Conservation (phyloP, 495 filamentous ascomycete species). For the Podospora tetraspora region DNA sequence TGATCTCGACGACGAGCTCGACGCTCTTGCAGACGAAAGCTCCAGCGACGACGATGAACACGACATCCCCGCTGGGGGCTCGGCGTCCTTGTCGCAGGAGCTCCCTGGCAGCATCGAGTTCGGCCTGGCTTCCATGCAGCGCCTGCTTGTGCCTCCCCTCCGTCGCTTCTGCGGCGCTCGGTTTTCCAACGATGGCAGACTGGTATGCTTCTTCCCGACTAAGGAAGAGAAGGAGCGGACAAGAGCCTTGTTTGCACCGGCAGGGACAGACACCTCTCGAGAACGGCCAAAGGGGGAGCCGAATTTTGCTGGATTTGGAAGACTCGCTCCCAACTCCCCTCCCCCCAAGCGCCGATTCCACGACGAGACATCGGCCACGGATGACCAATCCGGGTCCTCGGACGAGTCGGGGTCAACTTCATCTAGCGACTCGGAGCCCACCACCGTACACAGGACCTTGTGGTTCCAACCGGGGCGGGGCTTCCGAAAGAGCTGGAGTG, state of each 20-base stretch:
- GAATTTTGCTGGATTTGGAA: slow-evolving; percentile 85
- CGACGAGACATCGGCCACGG: slow-evolving; percentile 48
- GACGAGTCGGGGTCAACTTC: slow-evolving; percentile 61
- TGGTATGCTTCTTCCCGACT: slow-evolving; percentile 83
- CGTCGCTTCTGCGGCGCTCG: slow-evolving; percentile 69
- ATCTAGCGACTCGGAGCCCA: slow-evolving; percentile 67
- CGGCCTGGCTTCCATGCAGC: slow-evolving; percentile 53
- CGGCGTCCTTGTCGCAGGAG: slow-evolving; percentile 53
- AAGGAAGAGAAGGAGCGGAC: slow-evolving; percentile 71
- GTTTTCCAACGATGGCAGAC: slow-evolving; percentile 70
- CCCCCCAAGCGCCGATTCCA: slow-evolving; percentile 45
- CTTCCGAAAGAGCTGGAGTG: slow-evolving; percentile 43
- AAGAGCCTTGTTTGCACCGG: slow-evolving; percentile 53
- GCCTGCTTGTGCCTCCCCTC: slow-evolving; percentile 70
- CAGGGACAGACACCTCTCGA: slow-evolving; percentile 55
- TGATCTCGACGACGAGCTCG: slow-evolving; percentile 58
- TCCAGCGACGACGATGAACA: slow-evolving; percentile 86
- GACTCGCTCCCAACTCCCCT: slow-evolving; percentile 51
- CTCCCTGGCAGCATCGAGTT: slow-evolving; percentile 47
- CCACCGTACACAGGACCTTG: slow-evolving; percentile 49
- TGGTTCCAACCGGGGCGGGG: slow-evolving; percentile 43
- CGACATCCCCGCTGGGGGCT: slow-evolving; percentile 48
- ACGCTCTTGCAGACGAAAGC: slow-evolving; percentile 54
- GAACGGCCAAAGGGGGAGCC: slow-evolving; percentile 60
- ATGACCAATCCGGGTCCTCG: slow-evolving; percentile 45